Evolutionary conservation across 2,329 filamentous ascomycete genomes (phyloP).

Genomic region (Beauveria medogensis): DNA sequence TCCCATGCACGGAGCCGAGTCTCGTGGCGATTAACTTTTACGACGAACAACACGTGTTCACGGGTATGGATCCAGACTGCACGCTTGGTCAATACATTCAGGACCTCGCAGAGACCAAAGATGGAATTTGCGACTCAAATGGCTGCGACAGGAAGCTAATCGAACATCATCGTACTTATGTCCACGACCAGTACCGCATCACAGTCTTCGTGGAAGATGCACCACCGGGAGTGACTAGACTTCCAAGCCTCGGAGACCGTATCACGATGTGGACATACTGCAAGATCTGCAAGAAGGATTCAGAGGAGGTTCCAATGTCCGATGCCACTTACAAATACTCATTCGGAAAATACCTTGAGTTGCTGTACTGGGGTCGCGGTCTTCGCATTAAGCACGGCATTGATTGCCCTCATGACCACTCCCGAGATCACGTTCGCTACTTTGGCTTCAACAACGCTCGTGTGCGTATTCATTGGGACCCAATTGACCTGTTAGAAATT

Average conservation of each 20-base stretch:
- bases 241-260: slow-evolving; percentile 43
- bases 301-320: slow-evolving; percentile 84
- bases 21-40: slow-evolving; percentile 90
- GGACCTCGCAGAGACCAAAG: slow-evolving; percentile 70
- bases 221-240: slow-evolving; percentile 33
- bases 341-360: slow-evolving; percentile 94
- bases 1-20: slow-evolving; percentile 85
- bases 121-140: slow-evolving; percentile 70
- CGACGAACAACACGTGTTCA: slow-evolving; percentile 74
- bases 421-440: slow-evolving; percentile 84
- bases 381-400: slow-evolving; percentile 65
- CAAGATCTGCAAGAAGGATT: slow-evolving; percentile 84
- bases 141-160: slow-evolving; percentile 83
- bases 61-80: slow-evolving; percentile 72
- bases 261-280: slow-evolving; percentile 98
- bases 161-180: slow-evolving; percentile 92
- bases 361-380: slow-evolving; percentile 90
- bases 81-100: slow-evolving; percentile 94
- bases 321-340: slow-evolving; percentile 96
- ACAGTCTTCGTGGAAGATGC: slow-evolving; percentile 72
- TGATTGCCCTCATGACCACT: slow-evolving; percentile 80
- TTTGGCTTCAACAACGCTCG: slow-evolving; percentile 84
- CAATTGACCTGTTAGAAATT: slow-evolving; percentile 87
- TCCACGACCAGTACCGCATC: slow-evolving; percentile 89
- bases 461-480: slow-evolving; percentile 84